Evolutionary conservation across 2,329 filamentous ascomycete species (phyloP), one percentile per base, ranked within the genome.

Genomic region (Pseudogymnoascus sp.): DNA sequence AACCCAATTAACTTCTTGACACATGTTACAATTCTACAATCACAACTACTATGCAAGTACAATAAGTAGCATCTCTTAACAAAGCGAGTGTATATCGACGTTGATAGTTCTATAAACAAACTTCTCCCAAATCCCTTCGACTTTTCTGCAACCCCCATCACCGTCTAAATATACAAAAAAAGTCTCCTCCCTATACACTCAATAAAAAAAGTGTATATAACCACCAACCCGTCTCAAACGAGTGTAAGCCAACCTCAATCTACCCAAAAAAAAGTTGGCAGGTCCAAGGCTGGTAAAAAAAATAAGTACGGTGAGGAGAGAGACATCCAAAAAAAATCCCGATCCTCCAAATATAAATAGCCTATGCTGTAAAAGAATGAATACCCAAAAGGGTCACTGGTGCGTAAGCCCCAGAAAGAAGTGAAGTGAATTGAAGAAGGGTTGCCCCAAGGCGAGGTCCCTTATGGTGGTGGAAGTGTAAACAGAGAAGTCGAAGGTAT

Each of bases 401-500:
- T 53, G n/a, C 47, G 25, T 30, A 53, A 6, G 22, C 43, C 3
- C 41, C 25, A 33, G 28, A 53, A 53, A 33, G 47, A 53, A 53
- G 47, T 18, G 47, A 53, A 53, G 25, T 20, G 47, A 53, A 33
- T n/a, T 18, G 28, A 53, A 53, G 47, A 53, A 33, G 47, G 28
- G 18, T 9, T 8, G n/a, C n/a, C 9, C 28, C 33, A 53, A 11
- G 47, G 47, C 47, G 47, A 18, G 18, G 18, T 53, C 28, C 47
- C 28, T 33, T 33, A 18, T 20, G 15, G 47, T 20, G 11, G 11
- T 33, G n/a, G 47, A 50, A 50, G 47, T 53, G 47, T 53, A 33
- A 18, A 53, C 43, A 53, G 43, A 53, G 43, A 53, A 53, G 43
- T 53, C 43, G 43, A 53, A 53, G 43, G 43, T 53, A 53, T 53